A percentile compares a stretch with the other conserved stretches of the same genome.
phyloP scores from a whole-genome alignment of 2,329 filamentous ascomycete genomes.

The Diaporthe citriasiana region DNA sequence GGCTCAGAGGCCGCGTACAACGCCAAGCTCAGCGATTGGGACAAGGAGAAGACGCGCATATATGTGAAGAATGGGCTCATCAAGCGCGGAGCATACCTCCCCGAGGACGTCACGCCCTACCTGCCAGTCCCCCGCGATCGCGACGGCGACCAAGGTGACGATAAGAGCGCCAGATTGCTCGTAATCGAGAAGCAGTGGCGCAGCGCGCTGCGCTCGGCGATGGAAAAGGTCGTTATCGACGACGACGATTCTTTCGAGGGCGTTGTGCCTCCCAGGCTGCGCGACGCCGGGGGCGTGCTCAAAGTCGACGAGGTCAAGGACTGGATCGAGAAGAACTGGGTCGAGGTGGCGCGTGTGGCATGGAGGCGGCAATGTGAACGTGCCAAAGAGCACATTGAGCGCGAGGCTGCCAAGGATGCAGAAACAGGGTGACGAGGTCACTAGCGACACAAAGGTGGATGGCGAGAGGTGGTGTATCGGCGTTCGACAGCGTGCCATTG shows the following conservation, averaged over 20 bases:
- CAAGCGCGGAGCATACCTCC: constrained; percentile 56
- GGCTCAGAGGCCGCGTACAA: constrained; percentile 60
- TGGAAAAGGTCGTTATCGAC: constrained; percentile 66
- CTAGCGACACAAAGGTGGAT: background rate
- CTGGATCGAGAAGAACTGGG: constrained; percentile 59
- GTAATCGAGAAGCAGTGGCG: constrained; percentile 50
- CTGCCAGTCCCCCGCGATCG: constrained; percentile 48
- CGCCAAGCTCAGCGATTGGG: constrained; percentile 57
- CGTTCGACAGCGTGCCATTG: background rate
- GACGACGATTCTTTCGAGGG: constrained; percentile 57
- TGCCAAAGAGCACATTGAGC: constrained; percentile 38
- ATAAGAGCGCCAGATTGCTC: too few relatives aligned
- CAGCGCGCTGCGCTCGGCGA: constrained; percentile 54
- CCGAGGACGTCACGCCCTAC: constrained; percentile 58
- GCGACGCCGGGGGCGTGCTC: constrained; percentile 58
- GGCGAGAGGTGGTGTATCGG: background rate
- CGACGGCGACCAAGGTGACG: constrained; percentile 22
- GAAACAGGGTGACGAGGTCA: background rate
- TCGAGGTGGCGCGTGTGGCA: constrained; percentile 50
- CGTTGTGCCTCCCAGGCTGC: constrained; percentile 45
- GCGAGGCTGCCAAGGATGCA: constrained; percentile 9
- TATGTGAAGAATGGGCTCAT: constrained; percentile 38
- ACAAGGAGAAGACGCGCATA: constrained; percentile 53
- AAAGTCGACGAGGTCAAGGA: constrained; percentile 56
- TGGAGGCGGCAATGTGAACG: constrained; percentile 44